Conservation (phyloP, 148 eudicot species). For the Nyssa sinensis region DNA sequence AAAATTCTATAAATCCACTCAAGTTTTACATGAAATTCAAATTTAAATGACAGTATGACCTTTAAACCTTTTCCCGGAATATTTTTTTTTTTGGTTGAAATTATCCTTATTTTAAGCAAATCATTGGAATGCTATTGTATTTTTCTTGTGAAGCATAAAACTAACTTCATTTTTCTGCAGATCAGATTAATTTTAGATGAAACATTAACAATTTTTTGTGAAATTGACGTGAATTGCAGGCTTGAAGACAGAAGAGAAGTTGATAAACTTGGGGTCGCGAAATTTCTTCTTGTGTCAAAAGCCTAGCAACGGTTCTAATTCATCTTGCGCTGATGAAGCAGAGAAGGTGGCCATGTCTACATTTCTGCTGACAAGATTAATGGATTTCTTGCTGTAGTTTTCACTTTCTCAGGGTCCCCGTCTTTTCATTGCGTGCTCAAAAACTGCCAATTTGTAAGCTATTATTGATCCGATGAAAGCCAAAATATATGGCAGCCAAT, state of each 20-base stretch:
- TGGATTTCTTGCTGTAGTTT: constrained; percentile 28
- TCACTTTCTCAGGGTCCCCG: neutral
- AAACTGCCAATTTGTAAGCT: no score
- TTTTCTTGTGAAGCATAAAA: no score
- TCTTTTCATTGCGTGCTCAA: no score
- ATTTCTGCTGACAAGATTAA: constrained; percentile 23
- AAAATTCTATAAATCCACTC: no score
- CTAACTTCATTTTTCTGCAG: neutral
- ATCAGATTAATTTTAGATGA: neutral
- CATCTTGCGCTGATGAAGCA: constrained; percentile 13
- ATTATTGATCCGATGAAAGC: no score
- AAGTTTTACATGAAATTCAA: no score
- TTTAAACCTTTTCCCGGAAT: no score
- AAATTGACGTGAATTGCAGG: constrained; percentile 27
- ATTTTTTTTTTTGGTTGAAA: neutral
- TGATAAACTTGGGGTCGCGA: constrained; percentile 55
- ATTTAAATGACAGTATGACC: no score
- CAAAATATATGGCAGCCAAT: no score
- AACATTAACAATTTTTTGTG: neutral
- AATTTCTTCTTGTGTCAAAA: constrained; percentile 56
- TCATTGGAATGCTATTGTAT: no score
- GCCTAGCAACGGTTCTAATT: constrained; percentile 2
- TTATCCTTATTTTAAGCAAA: neutral
- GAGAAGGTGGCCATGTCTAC: neutral
- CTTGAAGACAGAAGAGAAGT: constrained; percentile 43